phyloP scores from a whole-genome alignment of 768 basidiomycete genomes.

The Pluteus cervinus region DNA sequence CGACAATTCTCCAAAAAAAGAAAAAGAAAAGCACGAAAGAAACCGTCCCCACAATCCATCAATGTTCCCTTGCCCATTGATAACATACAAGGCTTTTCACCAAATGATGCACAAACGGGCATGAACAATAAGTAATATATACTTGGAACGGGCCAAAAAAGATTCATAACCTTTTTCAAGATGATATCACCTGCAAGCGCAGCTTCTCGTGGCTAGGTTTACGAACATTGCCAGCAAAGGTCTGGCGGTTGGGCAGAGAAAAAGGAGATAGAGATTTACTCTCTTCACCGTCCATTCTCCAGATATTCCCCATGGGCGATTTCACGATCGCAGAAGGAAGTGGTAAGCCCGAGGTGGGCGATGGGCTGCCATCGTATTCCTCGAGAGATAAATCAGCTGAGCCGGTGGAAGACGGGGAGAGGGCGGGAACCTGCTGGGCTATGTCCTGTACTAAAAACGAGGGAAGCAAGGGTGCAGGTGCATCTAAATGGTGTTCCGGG shows the following conservation, averaged over 20 bases:
- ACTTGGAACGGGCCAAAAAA: too few relatives aligned
- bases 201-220: conserved; percentile 32
- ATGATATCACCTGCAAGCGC: conserved; percentile 16
- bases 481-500: conserved; percentile 23
- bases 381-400: conserved; percentile 62
- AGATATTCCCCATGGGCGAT: conserved; percentile 49
- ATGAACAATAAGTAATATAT: too few relatives aligned
- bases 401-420: conserved; percentile 59
- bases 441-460: conserved; percentile 76
- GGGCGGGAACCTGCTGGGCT: conserved; percentile 59
- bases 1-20: too few relatives aligned
- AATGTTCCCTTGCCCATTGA: too few relatives aligned
- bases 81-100: too few relatives aligned
- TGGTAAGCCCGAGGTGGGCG: conserved; percentile 21
- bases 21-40: too few relatives aligned
- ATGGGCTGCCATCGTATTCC: conserved; percentile 43
- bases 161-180: too few relatives aligned
- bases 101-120: too few relatives aligned
- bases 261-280: conserved; percentile 47
- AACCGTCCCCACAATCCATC: too few relatives aligned
- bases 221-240: conserved; percentile 29
- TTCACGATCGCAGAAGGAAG: conserved; percentile 20
- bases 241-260: conserved; percentile 37
- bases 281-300: conserved; percentile 71
- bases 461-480: conserved; percentile 56